Evolutionary conservation across 805 yeast species (phyloP), one percentile per base, ranked within the genome.

Genomic region (Schwanniomyces pseudopolymorphus): DNA sequence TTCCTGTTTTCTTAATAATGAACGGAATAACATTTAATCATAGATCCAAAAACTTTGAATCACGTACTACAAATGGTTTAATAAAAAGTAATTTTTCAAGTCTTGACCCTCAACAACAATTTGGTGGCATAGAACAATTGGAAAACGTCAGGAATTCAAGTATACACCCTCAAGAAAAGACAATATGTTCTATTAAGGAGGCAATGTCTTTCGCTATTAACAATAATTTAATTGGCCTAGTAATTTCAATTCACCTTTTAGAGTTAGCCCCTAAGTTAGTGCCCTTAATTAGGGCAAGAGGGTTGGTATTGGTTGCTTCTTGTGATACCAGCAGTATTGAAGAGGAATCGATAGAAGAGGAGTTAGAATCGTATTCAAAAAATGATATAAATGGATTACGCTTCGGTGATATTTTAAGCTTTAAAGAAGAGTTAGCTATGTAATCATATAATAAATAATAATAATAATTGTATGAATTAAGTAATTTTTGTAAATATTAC

Each of bases 1-100:
- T 86, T 67, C 97, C 99, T 0, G 98, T 94, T 0, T 83, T 94
- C 53, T 87, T 88, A 67, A 81, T 84, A 46, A 80, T 91, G 78
- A 84, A 82, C 55, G 88, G 89, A n/a, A 70, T 84, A 9, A 69
- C 75, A 38, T 63, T 59, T 61, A 56, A 63, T 59, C 28, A 51
- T 41, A 43, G 52, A 2, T 45, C 50, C 14, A 51, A 58, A n/a
- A 51, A 49, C 7, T 73, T 71, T 44, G 77, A 72, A 55, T 63
- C 68, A 2, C 59, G 72, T 44, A 63, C 75, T 1, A 66, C 76
- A 5, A 70, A 72, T 52, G 77, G 76, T 3, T 54, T 73, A 35
- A 49, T 66, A n/a, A 37, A 19, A 21, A 48, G 46, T 16, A 35
- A 27, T 40, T 21, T 21, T 5, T 19, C n/a, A 7, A 14, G n/a